These are phyloP conservation scores for Macrolepiota fuliginosa DNA, from an alignment of 768 basidiomycete species.

Conservation along the genomic window DNA sequence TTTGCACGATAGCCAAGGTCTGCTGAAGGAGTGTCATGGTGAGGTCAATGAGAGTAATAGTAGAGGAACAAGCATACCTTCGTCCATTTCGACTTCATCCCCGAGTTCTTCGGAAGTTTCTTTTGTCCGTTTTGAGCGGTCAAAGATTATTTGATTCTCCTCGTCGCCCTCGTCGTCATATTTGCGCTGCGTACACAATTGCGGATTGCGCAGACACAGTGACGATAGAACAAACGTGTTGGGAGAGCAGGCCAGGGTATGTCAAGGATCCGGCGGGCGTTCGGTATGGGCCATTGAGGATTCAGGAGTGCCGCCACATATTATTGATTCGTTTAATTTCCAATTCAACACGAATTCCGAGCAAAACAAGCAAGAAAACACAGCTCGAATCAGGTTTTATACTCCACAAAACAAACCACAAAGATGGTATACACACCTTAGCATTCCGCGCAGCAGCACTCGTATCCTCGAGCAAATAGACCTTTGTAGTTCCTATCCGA, in stretches of 20 bases:
- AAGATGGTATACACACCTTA: constrained; percentile 62
- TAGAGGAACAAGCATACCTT: constrained; percentile 22
- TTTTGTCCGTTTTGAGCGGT: background rate
- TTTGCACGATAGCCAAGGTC: constrained; percentile 53
- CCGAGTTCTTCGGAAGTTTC: constrained; percentile 22
- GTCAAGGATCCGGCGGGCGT: background rate
- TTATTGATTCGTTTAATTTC: too few species aligned
- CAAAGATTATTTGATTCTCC: constrained; percentile 23
- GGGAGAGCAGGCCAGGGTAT: background rate
- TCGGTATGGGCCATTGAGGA: background rate
- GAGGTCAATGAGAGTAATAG: background rate
- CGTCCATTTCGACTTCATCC: constrained; percentile 34
- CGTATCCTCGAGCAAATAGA: constrained; percentile 76
- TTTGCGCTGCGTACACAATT: constrained; percentile 38
- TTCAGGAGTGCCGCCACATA: background rate
- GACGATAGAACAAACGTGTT: background rate
- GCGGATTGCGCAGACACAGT: background rate
- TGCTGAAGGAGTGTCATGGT: constrained; percentile 17
- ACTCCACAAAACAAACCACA: constrained; percentile 28
- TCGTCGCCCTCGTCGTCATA: constrained; percentile 33
- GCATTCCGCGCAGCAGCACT: constrained; percentile 51
- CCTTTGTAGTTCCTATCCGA: constrained; percentile 70
- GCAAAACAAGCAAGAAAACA: background rate
- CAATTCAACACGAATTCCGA: too few species aligned
- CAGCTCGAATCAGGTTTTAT: constrained; percentile 44